phyloP scores from a whole-genome alignment of 306 rosid species.

The Quercus berberidifolia region DNA sequence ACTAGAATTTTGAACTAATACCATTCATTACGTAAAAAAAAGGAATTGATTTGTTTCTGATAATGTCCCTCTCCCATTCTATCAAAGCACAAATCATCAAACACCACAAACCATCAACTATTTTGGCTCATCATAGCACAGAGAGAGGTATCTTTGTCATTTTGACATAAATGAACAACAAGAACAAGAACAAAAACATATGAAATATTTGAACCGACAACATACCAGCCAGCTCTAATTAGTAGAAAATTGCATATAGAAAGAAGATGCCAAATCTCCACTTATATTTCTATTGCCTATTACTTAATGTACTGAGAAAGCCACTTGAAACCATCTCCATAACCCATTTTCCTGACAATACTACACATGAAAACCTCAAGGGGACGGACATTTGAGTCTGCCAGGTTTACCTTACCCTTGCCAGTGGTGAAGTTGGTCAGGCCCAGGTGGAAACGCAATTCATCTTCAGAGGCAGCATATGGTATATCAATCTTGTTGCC shows the following conservation, averaged over 20 bases:
- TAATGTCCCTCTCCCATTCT: neutral
- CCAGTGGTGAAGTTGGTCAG: slow-evolving; percentile 85
- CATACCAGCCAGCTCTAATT: slow-evolving; percentile 16
- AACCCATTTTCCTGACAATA: slow-evolving; percentile 89
- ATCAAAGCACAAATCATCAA: neutral
- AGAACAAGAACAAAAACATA: neutral
- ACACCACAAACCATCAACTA: no score
- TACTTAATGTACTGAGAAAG: slow-evolving; percentile 85
- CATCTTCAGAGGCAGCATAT: slow-evolving; percentile 86
- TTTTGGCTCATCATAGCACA: slow-evolving; percentile 1
- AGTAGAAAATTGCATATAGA: slow-evolving; percentile 31
- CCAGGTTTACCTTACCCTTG: slow-evolving; percentile 73
- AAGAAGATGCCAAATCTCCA: slow-evolving; percentile 23
- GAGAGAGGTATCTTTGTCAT: neutral
- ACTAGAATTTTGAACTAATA: no score
- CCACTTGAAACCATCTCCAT: slow-evolving; percentile 93
- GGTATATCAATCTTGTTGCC: slow-evolving; percentile 87
- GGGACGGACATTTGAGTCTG: slow-evolving; percentile 70
- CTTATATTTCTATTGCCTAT: slow-evolving; percentile 13
- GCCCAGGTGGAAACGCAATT: slow-evolving; percentile 68
- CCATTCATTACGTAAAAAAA: neutral
- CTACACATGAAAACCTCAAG: slow-evolving; percentile 96
- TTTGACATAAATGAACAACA: neutral
- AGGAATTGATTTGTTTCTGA: neutral
- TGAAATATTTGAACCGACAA: slow-evolving; percentile 10